These are phyloP conservation scores for Halophytophthora batemanensis DNA, from an alignment of 352 stramenopile species.

Conservation along the genomic window DNA sequence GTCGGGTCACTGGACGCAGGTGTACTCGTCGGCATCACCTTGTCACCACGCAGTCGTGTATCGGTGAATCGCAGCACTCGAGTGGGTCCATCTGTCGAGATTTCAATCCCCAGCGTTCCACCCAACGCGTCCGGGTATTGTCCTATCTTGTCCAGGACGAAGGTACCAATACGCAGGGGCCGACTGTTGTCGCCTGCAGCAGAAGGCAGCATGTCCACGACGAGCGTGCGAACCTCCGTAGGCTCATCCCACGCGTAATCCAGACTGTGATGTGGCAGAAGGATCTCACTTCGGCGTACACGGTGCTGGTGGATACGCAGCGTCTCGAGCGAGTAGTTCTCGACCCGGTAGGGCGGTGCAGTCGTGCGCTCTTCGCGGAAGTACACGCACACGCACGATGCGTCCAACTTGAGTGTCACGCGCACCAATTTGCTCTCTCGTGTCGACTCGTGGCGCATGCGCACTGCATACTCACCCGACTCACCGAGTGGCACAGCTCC, in stretches of 20 bases:
- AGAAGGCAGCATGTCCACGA: constrained; percentile 88
- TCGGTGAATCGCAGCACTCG: constrained; percentile 86
- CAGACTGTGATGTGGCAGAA: constrained; percentile 82
- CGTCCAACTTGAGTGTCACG: constrained; percentile 75
- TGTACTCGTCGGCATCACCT: constrained; percentile 17
- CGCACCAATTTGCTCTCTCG: constrained; percentile 75
- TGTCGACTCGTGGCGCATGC: constrained; percentile 81
- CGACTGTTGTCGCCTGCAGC: constrained; percentile 85
- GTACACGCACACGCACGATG: constrained; percentile 76
- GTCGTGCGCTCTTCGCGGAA: constrained; percentile 76
- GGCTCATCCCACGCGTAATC: constrained; percentile 89
- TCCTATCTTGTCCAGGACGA: constrained; percentile 80
- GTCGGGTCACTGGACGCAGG: constrained; percentile 22
- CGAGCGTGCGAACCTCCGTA: constrained; percentile 69
- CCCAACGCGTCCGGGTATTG: constrained; percentile 71
- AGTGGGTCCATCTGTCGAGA: constrained; percentile 82
- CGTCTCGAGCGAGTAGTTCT: constrained; percentile 89
- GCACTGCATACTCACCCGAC: constrained; percentile 77
- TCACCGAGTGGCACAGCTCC: constrained; percentile 71
- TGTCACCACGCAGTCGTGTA: constrained; percentile 60
- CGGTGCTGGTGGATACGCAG: constrained; percentile 81
- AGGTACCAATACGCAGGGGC: constrained; percentile 78
- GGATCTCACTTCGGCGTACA: constrained; percentile 79
- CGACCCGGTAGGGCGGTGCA: constrained; percentile 79
- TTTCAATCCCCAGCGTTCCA: constrained; percentile 76